Evolutionary conservation across 2,329 filamentous ascomycete genomes (phyloP).

Genomic region (Fusarium kyushuense): DNA sequence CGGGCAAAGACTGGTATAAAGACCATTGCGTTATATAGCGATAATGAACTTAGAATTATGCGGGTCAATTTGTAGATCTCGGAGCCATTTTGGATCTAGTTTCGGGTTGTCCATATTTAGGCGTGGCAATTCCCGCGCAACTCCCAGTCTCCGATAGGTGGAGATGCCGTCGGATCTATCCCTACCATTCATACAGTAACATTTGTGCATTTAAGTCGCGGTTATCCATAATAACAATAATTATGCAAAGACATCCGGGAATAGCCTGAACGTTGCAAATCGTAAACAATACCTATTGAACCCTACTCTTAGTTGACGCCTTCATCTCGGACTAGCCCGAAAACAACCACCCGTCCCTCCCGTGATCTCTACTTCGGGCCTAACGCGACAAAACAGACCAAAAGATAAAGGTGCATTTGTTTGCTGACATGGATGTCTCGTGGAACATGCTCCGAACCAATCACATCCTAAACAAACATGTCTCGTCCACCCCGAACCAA

Average conservation of each 20-base stretch:
- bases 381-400: neutral
- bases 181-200: no score
- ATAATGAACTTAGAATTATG: no score
- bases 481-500: neutral
- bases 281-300: no score
- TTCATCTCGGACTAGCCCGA: neutral
- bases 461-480: neutral
- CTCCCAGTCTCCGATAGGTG: neutral
- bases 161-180: constrained; percentile 3
- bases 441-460: neutral
- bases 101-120: neutral
- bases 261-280: no score
- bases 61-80: no score
- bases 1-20: no score
- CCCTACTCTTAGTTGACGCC: no score
- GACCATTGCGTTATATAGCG: no score
- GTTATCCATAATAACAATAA: no score
- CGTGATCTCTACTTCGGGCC: neutral
- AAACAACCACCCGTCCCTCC: constrained; percentile 1
- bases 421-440: constrained; percentile 5
- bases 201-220: no score
- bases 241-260: no score
- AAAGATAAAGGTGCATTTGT: constrained; percentile 1
- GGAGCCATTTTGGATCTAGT: neutral
- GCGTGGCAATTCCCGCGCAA: neutral